Evolutionary conservation across 169 alveolate species (phyloP).

Genomic region (Plasmodium gonderi): DNA sequence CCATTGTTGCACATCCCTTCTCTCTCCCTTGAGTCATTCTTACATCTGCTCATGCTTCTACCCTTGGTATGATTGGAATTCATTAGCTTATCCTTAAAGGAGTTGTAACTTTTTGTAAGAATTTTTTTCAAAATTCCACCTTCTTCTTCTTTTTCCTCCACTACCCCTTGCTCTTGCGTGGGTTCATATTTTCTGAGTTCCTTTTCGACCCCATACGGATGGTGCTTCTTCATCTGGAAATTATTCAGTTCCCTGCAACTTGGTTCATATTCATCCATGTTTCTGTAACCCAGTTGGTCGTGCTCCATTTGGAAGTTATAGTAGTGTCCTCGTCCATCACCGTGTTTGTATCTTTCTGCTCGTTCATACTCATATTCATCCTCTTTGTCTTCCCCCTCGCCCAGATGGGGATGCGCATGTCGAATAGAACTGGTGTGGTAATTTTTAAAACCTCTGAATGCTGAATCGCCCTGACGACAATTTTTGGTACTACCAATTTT

Average conservation of each 20-base stretch:
- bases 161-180: background rate
- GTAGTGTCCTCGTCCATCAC: background rate
- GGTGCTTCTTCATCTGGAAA: background rate
- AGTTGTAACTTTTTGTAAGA: slow-evolving; percentile 47
- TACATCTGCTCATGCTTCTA: background rate
- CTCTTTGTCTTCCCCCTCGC: background rate
- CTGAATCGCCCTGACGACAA: background rate
- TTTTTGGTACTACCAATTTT: background rate
- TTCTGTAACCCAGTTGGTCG: too few relatives aligned
- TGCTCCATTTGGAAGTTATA: too few relatives aligned
- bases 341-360: background rate
- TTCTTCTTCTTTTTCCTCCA: background rate
- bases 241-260: background rate
- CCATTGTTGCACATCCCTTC: too few relatives aligned
- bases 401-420: background rate
- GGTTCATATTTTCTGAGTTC: background rate
- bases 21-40: too few relatives aligned
- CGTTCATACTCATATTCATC: background rate
- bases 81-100: slow-evolving; percentile 44
- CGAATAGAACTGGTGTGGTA: background rate
- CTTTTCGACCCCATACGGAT: background rate
- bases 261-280: background rate
- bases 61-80: background rate
- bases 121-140: slow-evolving; percentile 48
- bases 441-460: too few relatives aligned